Evolutionary conservation across 208 protist species (phyloP), one percentile per base, ranked within the genome.

Genomic region (Crithidia brevicula): DNA sequence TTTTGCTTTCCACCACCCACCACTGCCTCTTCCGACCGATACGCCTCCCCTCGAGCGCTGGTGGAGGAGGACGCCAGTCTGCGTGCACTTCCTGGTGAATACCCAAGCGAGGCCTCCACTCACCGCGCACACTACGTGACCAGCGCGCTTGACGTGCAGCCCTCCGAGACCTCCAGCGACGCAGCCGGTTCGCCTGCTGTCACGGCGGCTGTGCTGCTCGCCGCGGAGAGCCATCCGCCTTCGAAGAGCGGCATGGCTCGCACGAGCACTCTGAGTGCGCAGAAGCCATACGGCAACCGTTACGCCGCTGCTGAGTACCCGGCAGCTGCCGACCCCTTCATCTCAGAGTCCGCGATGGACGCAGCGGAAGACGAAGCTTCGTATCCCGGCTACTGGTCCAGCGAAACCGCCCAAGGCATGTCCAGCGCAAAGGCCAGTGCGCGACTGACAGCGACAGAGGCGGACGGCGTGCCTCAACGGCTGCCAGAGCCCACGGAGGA

Each of bases 251-350:
- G 10, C 36, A 40, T 13, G 8, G 36, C 36, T 7, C 0, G 59
- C 22, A 13, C 13, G 22, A 42, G 4, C 51, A n/a, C n/a, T n/a
- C n/a, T n/a, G n/a, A n/a, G n/a, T n/a, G n/a, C n/a, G n/a, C n/a
- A n/a, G n/a, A n/a, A n/a, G n/a, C n/a, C n/a, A n/a, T n/a, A n/a
- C n/a, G 36, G 36, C 36, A 42, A 42, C 9, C 36, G 36, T n/a
- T n/a, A n/a, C n/a, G n/a, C n/a, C n/a, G n/a, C n/a, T 5, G 25
- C 23, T 16, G 27, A n/a, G n/a, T n/a, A n/a, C n/a, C n/a, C 4
- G 15, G 18, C 59, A 0, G 59, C 43, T 30, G 45, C 51, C 10
- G n/a, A 54, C 33, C 45, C 59, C 2, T 54, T 65, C 46, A 65
- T 65, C 4, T 54, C 45, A 6, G 31, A 3, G 16, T 52, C 45